Conservation (phyloP, 2,329 filamentous ascomycete genomes). For the Diaporthe citrichinensis region DNA sequence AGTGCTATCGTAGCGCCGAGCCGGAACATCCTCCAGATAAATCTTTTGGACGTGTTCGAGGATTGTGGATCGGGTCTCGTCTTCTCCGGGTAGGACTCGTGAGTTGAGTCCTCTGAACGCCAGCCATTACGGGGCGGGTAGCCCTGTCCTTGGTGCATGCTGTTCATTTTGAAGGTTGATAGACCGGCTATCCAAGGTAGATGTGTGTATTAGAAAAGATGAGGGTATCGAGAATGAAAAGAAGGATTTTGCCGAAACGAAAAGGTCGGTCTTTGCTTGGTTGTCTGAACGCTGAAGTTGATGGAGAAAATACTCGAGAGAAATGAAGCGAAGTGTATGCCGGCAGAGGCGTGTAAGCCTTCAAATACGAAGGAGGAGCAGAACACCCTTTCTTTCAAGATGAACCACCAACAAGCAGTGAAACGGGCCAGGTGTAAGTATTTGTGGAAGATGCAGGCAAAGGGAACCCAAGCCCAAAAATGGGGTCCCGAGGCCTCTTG, state of each 20-base stretch:
- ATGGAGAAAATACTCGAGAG: neutral
- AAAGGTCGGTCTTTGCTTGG: neutral
- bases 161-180: constrained; percentile 22
- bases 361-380: constrained; percentile 9
- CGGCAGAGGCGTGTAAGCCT: constrained; percentile 17
- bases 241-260: neutral
- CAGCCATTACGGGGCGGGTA: constrained; percentile 12
- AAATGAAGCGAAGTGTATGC: neutral
- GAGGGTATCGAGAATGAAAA: constrained; percentile 8
- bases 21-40: constrained; percentile 36
- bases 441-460: constrained; percentile 3
- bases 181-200: neutral
- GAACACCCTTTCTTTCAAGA: constrained; percentile 13
- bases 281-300: neutral
- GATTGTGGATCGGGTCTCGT: neutral
- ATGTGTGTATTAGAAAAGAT: neutral
- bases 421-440: constrained; percentile 26
- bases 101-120: constrained; percentile 21
- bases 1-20: constrained; percentile 33
- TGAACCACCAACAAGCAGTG: constrained; percentile 16
- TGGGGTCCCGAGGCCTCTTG: constrained; percentile 15
- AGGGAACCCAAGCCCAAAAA: constrained; percentile 12
- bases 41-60: constrained; percentile 20
- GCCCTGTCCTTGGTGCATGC: neutral
- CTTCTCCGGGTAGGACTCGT: neutral